Percentiles rank a stretch among this genome's conserved stretches.
phyloP scores from a whole-genome alignment of 2,329 filamentous ascomycete species.

The Ciborinia camelliae region DNA sequence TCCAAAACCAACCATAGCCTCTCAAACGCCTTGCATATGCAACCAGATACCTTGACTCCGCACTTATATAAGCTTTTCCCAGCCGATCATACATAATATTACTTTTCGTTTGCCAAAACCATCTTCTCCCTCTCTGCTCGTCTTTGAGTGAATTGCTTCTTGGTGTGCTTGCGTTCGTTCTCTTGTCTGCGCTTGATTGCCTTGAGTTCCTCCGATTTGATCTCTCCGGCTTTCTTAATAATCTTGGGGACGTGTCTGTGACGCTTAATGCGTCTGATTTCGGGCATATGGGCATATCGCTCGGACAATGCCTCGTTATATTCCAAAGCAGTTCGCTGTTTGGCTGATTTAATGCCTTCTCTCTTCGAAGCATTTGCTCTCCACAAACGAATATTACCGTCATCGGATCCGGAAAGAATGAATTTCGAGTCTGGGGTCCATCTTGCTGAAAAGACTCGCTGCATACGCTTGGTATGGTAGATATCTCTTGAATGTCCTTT shows the following conservation, averaged over 20 bases:
- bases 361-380: slow-evolving; percentile 79
- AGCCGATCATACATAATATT: slow-evolving; percentile 19
- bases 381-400: slow-evolving; percentile 90
- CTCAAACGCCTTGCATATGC: slow-evolving; percentile 23
- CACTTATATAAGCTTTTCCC: slow-evolving; percentile 5
- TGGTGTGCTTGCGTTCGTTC: slow-evolving; percentile 88
- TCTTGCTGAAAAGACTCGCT: slow-evolving; percentile 79
- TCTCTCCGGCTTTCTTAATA: slow-evolving; percentile 93
- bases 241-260: slow-evolving; percentile 90
- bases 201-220: slow-evolving; percentile 85
- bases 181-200: slow-evolving; percentile 88
- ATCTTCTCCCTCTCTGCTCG: slow-evolving; percentile 89
- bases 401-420: slow-evolving; percentile 85
- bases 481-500: slow-evolving; percentile 85
- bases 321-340: slow-evolving; percentile 83
- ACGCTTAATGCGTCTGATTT: slow-evolving; percentile 83
- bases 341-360: slow-evolving; percentile 79
- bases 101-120: slow-evolving; percentile 57
- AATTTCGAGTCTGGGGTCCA: slow-evolving; percentile 91
- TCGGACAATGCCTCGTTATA: slow-evolving; percentile 84
- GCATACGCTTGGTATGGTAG: slow-evolving; percentile 98
- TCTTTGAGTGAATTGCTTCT: slow-evolving; percentile 72
- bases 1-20: slow-evolving; percentile 13
- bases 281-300: slow-evolving; percentile 92
- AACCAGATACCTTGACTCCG: slow-evolving; percentile 9